These are phyloP conservation scores for Rugonectria rugulosa DNA, from an alignment of 2,329 filamentous ascomycete genomes.

Conservation along the genomic window DNA sequence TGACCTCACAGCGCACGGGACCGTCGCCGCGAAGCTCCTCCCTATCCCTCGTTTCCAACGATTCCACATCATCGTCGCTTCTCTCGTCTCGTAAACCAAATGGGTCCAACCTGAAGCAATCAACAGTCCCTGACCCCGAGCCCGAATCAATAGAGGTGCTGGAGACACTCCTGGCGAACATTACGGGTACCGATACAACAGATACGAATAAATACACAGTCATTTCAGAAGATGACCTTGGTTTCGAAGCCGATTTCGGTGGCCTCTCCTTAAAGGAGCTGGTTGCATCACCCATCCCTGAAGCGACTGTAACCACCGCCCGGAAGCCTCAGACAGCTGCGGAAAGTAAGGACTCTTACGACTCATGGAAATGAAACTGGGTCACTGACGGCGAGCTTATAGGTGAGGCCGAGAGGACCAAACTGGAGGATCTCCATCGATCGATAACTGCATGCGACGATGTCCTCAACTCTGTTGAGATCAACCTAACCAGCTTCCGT, in stretches of 20 bases:
- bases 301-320: constrained; percentile 30
- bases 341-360: constrained; percentile 66
- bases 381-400: constrained; percentile 6
- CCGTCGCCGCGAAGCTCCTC: constrained; percentile 78
- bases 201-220: constrained; percentile 19
- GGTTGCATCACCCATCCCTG: constrained; percentile 48
- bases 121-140: constrained; percentile 59
- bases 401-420: constrained; percentile 83
- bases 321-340: constrained; percentile 69
- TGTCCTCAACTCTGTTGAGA: constrained; percentile 90
- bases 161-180: constrained; percentile 51
- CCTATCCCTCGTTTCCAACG: constrained; percentile 77
- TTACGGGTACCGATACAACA: constrained; percentile 28
- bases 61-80: constrained; percentile 80
- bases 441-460: constrained; percentile 93
- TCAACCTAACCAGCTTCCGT: constrained; percentile 90
- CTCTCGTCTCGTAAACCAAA: constrained; percentile 70
- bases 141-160: constrained; percentile 77
- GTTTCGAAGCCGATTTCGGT: constrained; percentile 78
- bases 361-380: background rate
- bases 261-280: constrained; percentile 80
- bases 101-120: constrained; percentile 72
- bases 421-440: constrained; percentile 88
- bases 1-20: constrained; percentile 72
- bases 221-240: constrained; percentile 61